phyloP scores from a whole-genome alignment of 495 filamentous ascomycete genomes.

The Lophiostoma macrostomum region DNA sequence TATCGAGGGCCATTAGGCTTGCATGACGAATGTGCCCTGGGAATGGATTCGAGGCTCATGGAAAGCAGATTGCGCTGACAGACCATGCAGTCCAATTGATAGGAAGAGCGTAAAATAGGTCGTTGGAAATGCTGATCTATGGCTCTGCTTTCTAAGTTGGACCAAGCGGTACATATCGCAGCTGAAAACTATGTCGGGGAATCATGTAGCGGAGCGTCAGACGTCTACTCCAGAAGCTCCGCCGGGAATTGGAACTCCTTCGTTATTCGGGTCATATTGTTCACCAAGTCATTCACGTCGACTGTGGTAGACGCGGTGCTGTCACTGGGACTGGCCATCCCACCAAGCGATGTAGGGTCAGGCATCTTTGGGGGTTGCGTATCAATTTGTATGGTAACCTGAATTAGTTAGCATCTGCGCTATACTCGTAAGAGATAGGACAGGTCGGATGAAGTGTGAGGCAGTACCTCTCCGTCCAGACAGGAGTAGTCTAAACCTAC shows the following conservation, averaged over 20 bases:
- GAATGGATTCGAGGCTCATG: too few relatives aligned
- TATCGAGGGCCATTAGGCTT: too few relatives aligned
- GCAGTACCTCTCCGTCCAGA: conserved; percentile 60
- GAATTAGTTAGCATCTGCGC: conserved; percentile 12
- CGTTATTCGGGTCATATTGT: conserved; percentile 33
- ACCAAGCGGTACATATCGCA: too few relatives aligned
- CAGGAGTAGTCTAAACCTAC: conserved; percentile 72
- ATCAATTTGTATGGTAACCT: conserved; percentile 67
- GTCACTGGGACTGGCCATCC: conserved; percentile 6
- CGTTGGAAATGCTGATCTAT: too few relatives aligned
- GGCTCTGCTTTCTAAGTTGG: too few relatives aligned
- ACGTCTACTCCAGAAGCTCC: conserved; percentile 32
- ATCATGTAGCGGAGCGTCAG: conserved; percentile 37
- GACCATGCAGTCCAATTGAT: too few relatives aligned
- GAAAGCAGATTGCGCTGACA: too few relatives aligned
- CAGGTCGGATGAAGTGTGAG: conserved; percentile 12
- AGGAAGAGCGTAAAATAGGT: too few relatives aligned
- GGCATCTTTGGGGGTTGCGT: conserved; percentile 59
- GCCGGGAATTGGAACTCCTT: conserved; percentile 34
- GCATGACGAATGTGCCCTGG: too few relatives aligned
- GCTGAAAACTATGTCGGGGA: too few relatives aligned
- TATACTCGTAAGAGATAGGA: conserved; percentile 11
- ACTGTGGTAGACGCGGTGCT: conserved; percentile 17
- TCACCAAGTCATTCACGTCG: conserved; percentile 32
- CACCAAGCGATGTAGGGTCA: conserved; percentile 25